phyloP scores from a whole-genome alignment of 306 rosid species.

The Rosa lucieae region DNA sequence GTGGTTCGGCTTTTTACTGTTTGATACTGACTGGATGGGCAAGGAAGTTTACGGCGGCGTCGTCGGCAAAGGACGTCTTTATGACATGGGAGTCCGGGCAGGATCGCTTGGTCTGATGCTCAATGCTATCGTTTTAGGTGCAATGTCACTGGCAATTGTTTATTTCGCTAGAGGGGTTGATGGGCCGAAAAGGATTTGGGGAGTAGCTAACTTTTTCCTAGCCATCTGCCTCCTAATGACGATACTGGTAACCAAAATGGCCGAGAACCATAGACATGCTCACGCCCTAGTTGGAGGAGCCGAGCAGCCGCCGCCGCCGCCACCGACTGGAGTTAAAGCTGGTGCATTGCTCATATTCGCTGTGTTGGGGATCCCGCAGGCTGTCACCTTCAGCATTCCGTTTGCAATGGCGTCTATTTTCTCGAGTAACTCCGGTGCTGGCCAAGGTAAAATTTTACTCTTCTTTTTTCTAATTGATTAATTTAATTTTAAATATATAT shows the following conservation, averaged over 20 bases:
- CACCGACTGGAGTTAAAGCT: constrained; percentile 36
- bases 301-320: constrained; percentile 19
- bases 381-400: constrained; percentile 79
- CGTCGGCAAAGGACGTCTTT: constrained; percentile 37
- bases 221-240: constrained; percentile 45
- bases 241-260: constrained; percentile 59
- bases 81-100: constrained; percentile 59
- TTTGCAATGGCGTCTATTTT: constrained; percentile 83
- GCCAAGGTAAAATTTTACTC: constrained; percentile 57
- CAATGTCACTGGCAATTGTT: constrained; percentile 51
- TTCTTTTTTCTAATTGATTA: neutral
- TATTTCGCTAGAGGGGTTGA: constrained; percentile 44
- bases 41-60: constrained; percentile 71
- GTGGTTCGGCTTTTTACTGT: constrained; percentile 76
- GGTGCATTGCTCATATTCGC: constrained; percentile 76
- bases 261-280: constrained; percentile 26
- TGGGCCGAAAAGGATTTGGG: constrained; percentile 70
- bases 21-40: constrained; percentile 96
- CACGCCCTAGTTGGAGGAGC: neutral
- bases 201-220: constrained; percentile 61
- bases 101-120: constrained; percentile 85
- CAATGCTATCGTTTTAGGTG: constrained; percentile 66
- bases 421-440: constrained; percentile 63
- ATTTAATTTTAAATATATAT: neutral
- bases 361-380: constrained; percentile 62